These are phyloP conservation scores for Penicillium pulvis DNA, from an alignment of 495 filamentous ascomycete species.

Conservation along the genomic window DNA sequence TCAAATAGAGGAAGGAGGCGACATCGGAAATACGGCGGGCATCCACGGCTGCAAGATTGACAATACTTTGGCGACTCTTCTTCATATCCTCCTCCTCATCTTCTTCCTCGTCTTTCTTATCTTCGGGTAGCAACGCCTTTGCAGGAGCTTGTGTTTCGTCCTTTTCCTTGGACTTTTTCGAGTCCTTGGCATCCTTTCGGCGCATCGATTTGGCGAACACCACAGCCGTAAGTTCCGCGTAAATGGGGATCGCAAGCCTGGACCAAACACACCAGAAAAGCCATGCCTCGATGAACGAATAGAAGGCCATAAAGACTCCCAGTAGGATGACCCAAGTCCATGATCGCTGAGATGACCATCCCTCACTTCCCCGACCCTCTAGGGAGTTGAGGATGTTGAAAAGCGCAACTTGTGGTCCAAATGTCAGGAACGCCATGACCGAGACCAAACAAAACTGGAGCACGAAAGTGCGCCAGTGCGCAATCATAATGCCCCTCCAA, in stretches of 20 bases:
- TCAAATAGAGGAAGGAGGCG: conserved; percentile 63
- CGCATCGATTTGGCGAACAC: conserved; percentile 80
- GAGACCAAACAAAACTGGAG: conserved; percentile 58
- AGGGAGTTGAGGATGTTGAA: conserved; percentile 62
- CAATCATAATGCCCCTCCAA: conserved; percentile 60
- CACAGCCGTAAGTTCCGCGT: conserved; percentile 68
- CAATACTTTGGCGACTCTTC: conserved; percentile 71
- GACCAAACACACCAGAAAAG: conserved; percentile 67
- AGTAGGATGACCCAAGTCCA: conserved; percentile 72
- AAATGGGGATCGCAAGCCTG: conserved; percentile 63
- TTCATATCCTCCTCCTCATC: conserved; percentile 58
- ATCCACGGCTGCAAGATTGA: conserved; percentile 82
- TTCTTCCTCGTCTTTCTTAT: conserved; percentile 46
- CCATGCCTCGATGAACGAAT: conserved; percentile 61
- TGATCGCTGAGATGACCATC: conserved; percentile 41
- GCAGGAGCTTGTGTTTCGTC: conserved; percentile 17
- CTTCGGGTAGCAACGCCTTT: conserved; percentile 28
- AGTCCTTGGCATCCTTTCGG: conserved; percentile 71
- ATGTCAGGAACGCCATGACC: conserved; percentile 56
- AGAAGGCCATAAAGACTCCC: conserved; percentile 55
- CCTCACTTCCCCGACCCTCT: conserved; percentile 52
- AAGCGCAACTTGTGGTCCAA: conserved; percentile 71
- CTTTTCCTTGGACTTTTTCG: conserved; percentile 40
- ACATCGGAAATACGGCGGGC: conserved; percentile 73
- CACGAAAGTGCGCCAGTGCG: conserved; percentile 54